A percentile compares a stretch with the other conserved stretches of the same genome.
These are phyloP conservation scores for Chaetomium cochliodes DNA, from an alignment of 495 filamentous ascomycete genomes.

Conservation along the genomic window DNA sequence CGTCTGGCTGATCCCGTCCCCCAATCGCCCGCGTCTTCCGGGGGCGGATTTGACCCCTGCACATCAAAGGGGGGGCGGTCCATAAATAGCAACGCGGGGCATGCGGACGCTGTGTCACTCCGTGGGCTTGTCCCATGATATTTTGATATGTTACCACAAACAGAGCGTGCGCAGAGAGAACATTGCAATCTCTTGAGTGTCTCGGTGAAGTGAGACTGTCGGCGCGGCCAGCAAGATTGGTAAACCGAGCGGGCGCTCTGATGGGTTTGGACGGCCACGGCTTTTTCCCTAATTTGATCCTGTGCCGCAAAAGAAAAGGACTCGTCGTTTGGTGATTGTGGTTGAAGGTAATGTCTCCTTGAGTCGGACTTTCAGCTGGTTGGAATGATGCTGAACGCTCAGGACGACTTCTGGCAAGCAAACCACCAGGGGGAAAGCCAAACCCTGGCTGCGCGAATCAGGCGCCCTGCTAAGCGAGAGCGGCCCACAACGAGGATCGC, in stretches of 20 bases:
- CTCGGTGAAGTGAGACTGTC: background rate
- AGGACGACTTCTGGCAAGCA: background rate
- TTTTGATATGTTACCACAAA: background rate
- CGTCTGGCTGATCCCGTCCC: background rate
- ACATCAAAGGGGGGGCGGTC: background rate
- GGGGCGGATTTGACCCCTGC: background rate
- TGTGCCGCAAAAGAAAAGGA: background rate
- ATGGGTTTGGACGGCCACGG: background rate
- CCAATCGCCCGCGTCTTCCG: slow-evolving; percentile 11
- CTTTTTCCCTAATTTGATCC: background rate
- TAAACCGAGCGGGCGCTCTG: background rate
- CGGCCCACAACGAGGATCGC: slow-evolving; percentile 18
- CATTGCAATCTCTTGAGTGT: background rate
- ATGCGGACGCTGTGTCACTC: slow-evolving; percentile 3
- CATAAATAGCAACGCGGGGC: slow-evolving; percentile 18
- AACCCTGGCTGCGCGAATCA: slow-evolving; percentile 33
- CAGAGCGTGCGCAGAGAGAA: background rate
- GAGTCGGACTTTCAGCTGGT: background rate
- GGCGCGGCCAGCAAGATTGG: background rate
- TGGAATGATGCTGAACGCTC: background rate
- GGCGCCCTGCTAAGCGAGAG: slow-evolving; percentile 34
- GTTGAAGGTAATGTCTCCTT: background rate
- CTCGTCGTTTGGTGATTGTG: background rate
- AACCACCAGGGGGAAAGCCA: slow-evolving; percentile 4
- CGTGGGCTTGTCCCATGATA: background rate